Base-by-base conservation (phyloP, 2,329 filamentous ascomycete species). In the Stagonosporopsis vannaccii region DNA sequence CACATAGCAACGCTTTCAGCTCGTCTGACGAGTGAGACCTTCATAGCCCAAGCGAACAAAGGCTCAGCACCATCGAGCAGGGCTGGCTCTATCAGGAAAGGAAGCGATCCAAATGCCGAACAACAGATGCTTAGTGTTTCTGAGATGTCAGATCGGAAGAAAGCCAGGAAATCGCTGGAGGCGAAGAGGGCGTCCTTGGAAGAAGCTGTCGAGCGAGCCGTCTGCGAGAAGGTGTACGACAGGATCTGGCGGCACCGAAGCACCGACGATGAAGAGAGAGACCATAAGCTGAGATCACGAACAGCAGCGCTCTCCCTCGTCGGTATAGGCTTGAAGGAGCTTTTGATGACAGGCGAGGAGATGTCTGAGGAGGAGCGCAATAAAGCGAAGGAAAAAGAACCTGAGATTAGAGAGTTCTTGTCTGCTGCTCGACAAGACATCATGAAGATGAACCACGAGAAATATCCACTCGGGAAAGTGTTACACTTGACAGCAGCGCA, bases 261-360 rank as follows among this genome's bases (percentile, higher is more conserved):
- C 72, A 96, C 94, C 0, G 88, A 98, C 68, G 95, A 99, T 71
- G 94, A 97, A 76, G 93, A 95, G 12, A 86, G 94, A 69, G 95
- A 99, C 72, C 93, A 96, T 69, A 97, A 96, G 73, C 81, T 99
- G 46, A 87, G 95, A 26, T 99, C 95, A 9, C 95, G 96, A 69
- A 97, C 93, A 1, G 94, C 94, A 19, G 92, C 95, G 1, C 79
- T 99, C 40, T 85, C 90, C 2, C 81, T 99, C n/a, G 91, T 99
- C 17, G 94, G 92, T 1, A 97, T 99, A 69, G 91, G 92, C 2
- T 80, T 95, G 48, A 87, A 86, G 59, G 95, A 99, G 70, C 81
- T 99, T 11, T 90, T 85, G 33, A 80, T 80, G 36, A 73, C 80
- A 4, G 80, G 81, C 32, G 79, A 86, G 11, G 81, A 85, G 3